These are phyloP conservation scores for Candida argentea DNA, from an alignment of 805 yeast species.

Conservation along the genomic window DNA sequence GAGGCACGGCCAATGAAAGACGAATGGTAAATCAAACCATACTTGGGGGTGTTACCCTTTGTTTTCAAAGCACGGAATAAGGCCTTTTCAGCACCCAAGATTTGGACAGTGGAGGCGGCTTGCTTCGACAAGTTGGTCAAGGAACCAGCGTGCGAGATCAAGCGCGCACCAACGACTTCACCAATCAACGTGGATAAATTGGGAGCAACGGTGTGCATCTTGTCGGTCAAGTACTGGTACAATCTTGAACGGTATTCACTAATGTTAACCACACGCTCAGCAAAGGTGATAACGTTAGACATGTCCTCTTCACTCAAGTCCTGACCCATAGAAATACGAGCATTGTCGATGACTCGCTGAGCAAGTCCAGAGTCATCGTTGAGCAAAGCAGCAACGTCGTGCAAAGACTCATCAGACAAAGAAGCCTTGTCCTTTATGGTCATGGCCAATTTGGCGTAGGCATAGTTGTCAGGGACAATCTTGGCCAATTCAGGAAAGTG, in stretches of 20 bases:
- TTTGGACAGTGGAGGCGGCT: conserved; percentile 98
- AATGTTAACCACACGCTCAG: conserved; percentile 85
- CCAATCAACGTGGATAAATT: conserved; percentile 94
- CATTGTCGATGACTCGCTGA: conserved; percentile 85
- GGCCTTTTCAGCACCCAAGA: conserved; percentile 95
- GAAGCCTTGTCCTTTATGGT: conserved; percentile 81
- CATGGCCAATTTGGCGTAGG: conserved; percentile 72
- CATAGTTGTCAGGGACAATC: conserved; percentile 81
- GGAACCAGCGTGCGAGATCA: conserved; percentile 97
- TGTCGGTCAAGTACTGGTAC: conserved; percentile 80
- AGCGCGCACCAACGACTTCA: conserved; percentile 97
- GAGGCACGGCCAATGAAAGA: conserved; percentile 90
- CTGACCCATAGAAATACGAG: conserved; percentile 98
- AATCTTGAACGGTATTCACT: conserved; percentile 83
- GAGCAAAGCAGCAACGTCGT: conserved; percentile 82
- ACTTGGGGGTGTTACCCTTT: conserved; percentile 93
- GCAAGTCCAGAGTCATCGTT: conserved; percentile 88
- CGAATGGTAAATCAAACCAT: conserved; percentile 91
- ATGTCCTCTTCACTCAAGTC: conserved; percentile 92
- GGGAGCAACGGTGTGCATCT: conserved; percentile 98
- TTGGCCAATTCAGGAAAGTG: conserved; percentile 96
- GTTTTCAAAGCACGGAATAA: conserved; percentile 93
- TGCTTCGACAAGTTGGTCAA: conserved; percentile 92
- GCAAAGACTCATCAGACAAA: conserved; percentile 85
- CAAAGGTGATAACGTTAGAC: conserved; percentile 84